Base-by-base conservation (phyloP, 768 basidiomycete genomes). In the Lentinula sp. region DNA sequence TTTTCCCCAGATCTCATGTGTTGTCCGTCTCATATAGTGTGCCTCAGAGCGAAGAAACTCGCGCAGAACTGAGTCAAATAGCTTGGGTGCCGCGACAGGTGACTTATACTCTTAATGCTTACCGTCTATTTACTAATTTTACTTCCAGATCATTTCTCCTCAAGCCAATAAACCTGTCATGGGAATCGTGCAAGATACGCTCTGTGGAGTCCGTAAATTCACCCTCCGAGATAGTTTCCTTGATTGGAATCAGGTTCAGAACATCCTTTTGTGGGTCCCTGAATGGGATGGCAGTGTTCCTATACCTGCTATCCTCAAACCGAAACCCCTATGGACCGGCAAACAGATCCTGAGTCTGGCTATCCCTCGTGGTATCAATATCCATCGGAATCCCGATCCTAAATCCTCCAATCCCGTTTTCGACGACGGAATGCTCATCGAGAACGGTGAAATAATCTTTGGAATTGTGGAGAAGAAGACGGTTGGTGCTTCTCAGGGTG, bases 161-260 rank as follows among this genome's bases (percentile, higher is more conserved):
- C 97, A 99, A 81, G 96, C 96, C 55, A 99, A 98, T 78, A 98
- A 98, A 75, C 96, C 96, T 16, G 95, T 98, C 67, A 99, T 99
- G 96, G 97, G 94, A 62, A 98, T 99, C 67, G 96, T 99, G 34
- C 97, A 99, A 73, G 97, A 99, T 70, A 98, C 97, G 0, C 86
- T 99, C 0, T 97, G 95, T 69, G 97, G 97, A 69, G 88, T 98
- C 58, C 89, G 97, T 60, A 98, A 98, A 74, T 94, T 98, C 71
- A 98, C 97, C 0, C 78, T 98, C 5, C 93, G 95, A 28, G 97
- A 98, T 70, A 86, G 87, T 16, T 98, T 98, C 78, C 76, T 97
- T 70, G 97, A 98, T 65, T 97, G 94, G 94, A 87, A 86, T 60
- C 86, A 88, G 45, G 95, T 98, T 10, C 96, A 99, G 70, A 98